These are phyloP conservation scores for Eucalyptus regnans DNA, from an alignment of 345 rosid genomes.

Conservation along the genomic window DNA sequence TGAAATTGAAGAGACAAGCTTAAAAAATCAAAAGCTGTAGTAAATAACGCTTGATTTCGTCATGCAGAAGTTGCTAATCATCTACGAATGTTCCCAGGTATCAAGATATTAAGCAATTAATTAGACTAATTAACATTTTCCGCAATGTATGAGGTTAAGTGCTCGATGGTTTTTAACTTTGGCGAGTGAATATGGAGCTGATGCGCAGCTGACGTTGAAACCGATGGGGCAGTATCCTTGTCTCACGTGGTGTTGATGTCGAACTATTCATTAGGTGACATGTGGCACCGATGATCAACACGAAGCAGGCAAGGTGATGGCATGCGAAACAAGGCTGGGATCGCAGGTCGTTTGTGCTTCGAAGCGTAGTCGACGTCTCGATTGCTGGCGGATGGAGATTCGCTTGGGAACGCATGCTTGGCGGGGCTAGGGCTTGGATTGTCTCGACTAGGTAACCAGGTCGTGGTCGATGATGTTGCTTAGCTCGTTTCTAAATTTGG, in stretches of 20 bases:
- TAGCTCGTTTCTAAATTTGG: too few species aligned
- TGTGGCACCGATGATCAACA: neutral
- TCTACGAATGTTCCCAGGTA: neutral
- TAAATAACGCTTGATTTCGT: neutral
- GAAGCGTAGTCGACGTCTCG: too few species aligned
- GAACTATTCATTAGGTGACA: neutral
- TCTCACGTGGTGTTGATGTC: neutral
- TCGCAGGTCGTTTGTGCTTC: too few species aligned
- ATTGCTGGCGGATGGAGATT: too few species aligned
- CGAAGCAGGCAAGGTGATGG: too few species aligned
- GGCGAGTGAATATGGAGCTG: neutral
- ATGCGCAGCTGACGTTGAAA: neutral
- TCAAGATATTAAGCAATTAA: neutral
- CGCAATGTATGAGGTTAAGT: neutral
- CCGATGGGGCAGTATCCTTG: neutral
- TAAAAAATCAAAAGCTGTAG: neutral
- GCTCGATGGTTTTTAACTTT: neutral
- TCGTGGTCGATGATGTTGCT: too few species aligned
- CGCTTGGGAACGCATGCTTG: too few species aligned
- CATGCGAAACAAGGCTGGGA: too few species aligned
- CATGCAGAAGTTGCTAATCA: neutral
- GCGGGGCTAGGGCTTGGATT: too few species aligned
- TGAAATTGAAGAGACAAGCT: neutral
- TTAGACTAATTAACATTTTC: neutral
- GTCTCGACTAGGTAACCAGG: too few species aligned